These are phyloP conservation scores for Porcisia hertigi DNA, from an alignment of 208 protist genomes.

Conservation along the genomic window DNA sequence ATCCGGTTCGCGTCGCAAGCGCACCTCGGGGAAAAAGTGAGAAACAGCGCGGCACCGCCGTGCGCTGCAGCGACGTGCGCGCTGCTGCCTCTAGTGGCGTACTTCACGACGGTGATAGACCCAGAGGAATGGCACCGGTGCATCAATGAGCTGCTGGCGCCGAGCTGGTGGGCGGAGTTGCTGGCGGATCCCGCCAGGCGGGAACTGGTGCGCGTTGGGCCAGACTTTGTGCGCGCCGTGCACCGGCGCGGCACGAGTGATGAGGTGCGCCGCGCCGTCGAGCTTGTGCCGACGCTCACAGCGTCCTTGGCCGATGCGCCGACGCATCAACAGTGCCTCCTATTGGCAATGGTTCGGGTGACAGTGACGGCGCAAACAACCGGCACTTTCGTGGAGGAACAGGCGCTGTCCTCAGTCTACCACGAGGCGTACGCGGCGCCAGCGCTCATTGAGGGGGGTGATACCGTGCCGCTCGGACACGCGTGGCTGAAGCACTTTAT, in stretches of 20 bases:
- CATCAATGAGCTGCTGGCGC: conserved; percentile 33
- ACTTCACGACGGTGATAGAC: conserved; percentile 33
- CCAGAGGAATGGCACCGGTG: conserved; percentile 34
- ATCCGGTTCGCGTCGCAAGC: conserved; percentile 19
- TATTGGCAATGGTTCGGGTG: conserved; percentile 47
- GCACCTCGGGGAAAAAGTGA: not conserved
- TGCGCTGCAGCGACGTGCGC: conserved; percentile 16
- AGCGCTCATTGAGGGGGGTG: conserved; percentile 74
- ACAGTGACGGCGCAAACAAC: conserved; percentile 13
- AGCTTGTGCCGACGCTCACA: conserved; percentile 26
- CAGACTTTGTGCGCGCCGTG: conserved; percentile 48
- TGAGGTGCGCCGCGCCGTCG: conserved; percentile 29
- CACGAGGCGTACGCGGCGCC: conserved; percentile 57
- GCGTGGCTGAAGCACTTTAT: conserved; percentile 60
- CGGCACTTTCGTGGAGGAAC: conserved; percentile 1
- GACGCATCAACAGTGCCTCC: conserved; percentile 78
- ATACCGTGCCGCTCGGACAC: conserved; percentile 65
- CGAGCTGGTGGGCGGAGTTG: conserved; percentile 26
- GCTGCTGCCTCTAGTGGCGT: conserved; percentile 30
- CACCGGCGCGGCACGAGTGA: conserved; percentile 19
- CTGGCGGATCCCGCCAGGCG: conserved; percentile 24
- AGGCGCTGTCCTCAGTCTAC: conserved; percentile 62
- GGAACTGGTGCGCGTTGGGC: conserved; percentile 38
- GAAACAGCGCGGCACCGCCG: conserved; percentile 1
- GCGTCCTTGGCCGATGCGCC: conserved; percentile 21